Conservation (phyloP, 805 yeast species). For the Candida lessepsii region DNA sequence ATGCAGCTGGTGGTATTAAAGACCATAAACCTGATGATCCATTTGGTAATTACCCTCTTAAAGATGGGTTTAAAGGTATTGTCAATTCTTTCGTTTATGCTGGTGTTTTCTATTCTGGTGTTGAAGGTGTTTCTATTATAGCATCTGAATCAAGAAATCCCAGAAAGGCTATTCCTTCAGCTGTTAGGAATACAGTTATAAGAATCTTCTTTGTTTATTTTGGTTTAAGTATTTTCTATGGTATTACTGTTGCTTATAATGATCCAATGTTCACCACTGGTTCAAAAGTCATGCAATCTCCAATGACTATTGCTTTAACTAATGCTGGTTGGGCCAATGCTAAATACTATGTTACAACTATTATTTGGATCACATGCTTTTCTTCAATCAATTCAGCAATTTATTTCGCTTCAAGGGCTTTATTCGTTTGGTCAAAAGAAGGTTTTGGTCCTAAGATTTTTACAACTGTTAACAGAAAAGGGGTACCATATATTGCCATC, state of each 20-base stretch:
- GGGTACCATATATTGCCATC: conserved; percentile 32
- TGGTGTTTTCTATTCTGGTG: conserved; percentile 36
- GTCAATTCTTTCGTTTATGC: conserved; percentile 49
- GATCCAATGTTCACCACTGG: conserved; percentile 23
- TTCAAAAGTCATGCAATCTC: conserved; percentile 27
- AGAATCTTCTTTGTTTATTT: conserved; percentile 32
- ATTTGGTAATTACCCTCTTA: conserved; percentile 27
- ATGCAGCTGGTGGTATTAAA: conserved; percentile 26
- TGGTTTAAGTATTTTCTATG: conserved; percentile 26
- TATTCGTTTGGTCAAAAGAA: conserved; percentile 36
- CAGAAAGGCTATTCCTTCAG: conserved; percentile 27
- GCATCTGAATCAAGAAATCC: conserved; percentile 36
- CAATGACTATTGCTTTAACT: conserved; percentile 38
- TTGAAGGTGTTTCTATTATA: conserved; percentile 24
- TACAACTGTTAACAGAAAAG: conserved; percentile 29
- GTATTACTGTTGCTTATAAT: conserved; percentile 34
- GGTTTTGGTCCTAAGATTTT: conserved; percentile 39
- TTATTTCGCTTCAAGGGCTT: conserved; percentile 28
- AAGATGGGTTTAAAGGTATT: conserved; percentile 28
- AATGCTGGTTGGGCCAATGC: conserved; percentile 34
- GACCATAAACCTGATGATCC: conserved; percentile 27
- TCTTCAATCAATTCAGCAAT: conserved; percentile 37
- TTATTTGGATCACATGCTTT: conserved; percentile 39
- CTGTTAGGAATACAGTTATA: conserved; percentile 30
- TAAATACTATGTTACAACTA: conserved; percentile 37